phyloP scores from a whole-genome alignment of 345 rosid species.

The Dipteronia sinensis region DNA sequence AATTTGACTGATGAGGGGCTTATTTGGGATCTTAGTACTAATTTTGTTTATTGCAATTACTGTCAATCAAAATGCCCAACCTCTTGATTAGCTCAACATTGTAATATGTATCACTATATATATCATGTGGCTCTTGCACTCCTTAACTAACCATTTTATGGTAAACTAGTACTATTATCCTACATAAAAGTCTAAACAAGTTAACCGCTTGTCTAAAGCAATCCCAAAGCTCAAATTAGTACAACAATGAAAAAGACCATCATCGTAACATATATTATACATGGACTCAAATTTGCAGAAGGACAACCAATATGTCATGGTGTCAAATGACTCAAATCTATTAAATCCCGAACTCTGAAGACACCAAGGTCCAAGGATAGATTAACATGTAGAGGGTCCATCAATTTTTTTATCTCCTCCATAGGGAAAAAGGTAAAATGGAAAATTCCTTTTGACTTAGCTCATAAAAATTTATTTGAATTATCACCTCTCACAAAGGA shows the following conservation, averaged over 20 bases:
- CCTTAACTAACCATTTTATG: not conserved
- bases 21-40: too few species aligned
- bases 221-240: not conserved
- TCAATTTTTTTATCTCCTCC: not conserved
- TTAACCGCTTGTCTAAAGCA: not conserved
- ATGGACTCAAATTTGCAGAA: not conserved
- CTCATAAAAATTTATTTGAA: not conserved
- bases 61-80: not conserved
- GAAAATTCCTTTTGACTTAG: not conserved
- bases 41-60: not conserved
- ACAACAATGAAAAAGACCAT: not conserved
- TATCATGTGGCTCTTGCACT: not conserved
- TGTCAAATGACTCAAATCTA: not conserved
- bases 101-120: not conserved
- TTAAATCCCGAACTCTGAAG: not conserved
- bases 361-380: not conserved
- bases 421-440: not conserved
- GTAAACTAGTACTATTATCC: not conserved
- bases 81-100: not conserved
- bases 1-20: not conserved
- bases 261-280: not conserved
- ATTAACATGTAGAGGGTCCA: not conserved
- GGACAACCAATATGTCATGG: not conserved
- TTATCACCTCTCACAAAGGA: not conserved
- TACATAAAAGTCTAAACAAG: not conserved